Conservation (phyloP, 371 early-diverging fungal genomes). For the Entomophthora muscae region DNA sequence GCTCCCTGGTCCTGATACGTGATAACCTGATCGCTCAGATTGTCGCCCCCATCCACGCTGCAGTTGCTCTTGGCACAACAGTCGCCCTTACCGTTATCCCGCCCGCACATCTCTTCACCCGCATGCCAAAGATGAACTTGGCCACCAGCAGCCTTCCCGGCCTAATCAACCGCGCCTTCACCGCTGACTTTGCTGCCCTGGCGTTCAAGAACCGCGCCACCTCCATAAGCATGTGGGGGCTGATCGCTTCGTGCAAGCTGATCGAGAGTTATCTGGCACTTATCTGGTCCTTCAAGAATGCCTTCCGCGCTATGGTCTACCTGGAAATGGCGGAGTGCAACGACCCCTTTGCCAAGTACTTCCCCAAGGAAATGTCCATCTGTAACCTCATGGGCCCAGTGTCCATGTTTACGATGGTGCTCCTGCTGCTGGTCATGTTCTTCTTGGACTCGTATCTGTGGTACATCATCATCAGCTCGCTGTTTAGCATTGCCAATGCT, state of each 20-base stretch:
- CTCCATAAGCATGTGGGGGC: constrained; percentile 56
- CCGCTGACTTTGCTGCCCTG: constrained; percentile 59
- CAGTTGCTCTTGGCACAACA: constrained; percentile 43
- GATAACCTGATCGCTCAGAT: constrained; percentile 26
- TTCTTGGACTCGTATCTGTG: constrained; percentile 83
- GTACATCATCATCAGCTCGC: constrained; percentile 75
- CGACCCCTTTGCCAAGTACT: constrained; percentile 12
- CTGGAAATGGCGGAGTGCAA: background rate
- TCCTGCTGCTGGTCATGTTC: constrained; percentile 59
- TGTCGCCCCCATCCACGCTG: constrained; percentile 42
- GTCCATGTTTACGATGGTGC: constrained; percentile 57
- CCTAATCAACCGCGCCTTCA: constrained; percentile 49
- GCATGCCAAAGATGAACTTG: constrained; percentile 21
- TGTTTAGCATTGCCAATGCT: constrained; percentile 59
- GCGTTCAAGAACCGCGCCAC: constrained; percentile 51
- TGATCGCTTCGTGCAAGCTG: constrained; percentile 59
- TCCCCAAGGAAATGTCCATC: constrained; percentile 26
- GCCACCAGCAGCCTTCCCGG: constrained; percentile 18
- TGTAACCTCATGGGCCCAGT: constrained; percentile 39
- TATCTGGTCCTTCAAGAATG: constrained; percentile 60
- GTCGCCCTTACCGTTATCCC: constrained; percentile 47
- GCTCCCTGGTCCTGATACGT: constrained; percentile 19
- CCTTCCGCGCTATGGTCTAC: constrained; percentile 27
- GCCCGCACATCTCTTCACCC: constrained; percentile 39
- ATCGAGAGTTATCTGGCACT: constrained; percentile 74